A percentile compares a stretch with the other conserved stretches of the same genome.
Conservation (phyloP, 495 filamentous ascomycete genomes). For the Thermochaetoides thermophila region DNA sequence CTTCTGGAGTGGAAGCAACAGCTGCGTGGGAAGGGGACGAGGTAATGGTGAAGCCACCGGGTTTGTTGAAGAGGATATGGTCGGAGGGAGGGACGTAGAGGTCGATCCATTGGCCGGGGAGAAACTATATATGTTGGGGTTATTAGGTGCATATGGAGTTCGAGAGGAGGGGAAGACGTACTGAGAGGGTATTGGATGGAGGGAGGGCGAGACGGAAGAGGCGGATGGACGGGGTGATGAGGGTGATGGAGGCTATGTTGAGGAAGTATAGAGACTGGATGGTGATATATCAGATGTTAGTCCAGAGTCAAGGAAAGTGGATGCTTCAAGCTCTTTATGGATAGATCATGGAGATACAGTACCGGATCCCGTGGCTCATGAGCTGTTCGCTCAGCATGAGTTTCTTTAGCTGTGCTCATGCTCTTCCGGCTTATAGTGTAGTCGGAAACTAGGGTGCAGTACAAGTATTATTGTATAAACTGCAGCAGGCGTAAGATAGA, state of each 20-base stretch:
- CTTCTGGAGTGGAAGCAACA: conserved; percentile 17
- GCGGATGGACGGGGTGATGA: conserved; percentile 23
- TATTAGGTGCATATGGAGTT: conserved; percentile 1
- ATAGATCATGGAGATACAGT: conserved; percentile 18
- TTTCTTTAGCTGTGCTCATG: conserved; percentile 19
- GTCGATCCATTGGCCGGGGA: conserved; percentile 87
- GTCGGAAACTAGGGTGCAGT: not conserved
- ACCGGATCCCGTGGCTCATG: conserved; percentile 50
- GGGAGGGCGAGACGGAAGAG: conserved; percentile 23
- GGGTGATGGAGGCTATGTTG: conserved; percentile 18
- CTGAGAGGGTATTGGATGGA: conserved; percentile 2
- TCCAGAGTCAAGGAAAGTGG: too few species aligned
- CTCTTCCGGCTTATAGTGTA: not conserved
- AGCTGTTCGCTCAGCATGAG: conserved; percentile 51
- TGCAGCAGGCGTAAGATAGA: too few species aligned
- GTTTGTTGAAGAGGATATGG: conserved; percentile 40
- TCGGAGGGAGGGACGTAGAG: conserved; percentile 59
- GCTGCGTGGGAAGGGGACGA: conserved; percentile 55
- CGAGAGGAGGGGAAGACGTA: conserved; percentile 1
- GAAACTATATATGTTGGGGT: conserved; percentile 38
- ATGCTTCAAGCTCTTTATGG: too few species aligned
- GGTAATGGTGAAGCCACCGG: conserved; percentile 81
- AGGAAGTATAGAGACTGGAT: conserved; percentile 25
- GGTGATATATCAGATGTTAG: too few species aligned
- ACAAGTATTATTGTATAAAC: too few species aligned